Base-by-base conservation (phyloP, 139 green algal species). In the Tetratostichococcus sp. region DNA sequence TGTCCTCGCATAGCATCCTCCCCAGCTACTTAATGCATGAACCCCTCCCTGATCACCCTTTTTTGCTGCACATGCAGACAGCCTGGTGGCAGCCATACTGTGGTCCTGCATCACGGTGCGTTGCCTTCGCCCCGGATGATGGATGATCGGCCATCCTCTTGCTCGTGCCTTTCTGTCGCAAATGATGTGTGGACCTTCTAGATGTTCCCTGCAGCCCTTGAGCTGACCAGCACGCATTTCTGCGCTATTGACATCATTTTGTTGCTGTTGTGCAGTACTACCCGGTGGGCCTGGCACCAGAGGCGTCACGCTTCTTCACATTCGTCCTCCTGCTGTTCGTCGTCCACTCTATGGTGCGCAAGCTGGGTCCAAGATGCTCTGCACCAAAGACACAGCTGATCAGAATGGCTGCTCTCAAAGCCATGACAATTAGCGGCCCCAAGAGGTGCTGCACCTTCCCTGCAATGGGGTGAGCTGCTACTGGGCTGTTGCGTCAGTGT, bases 51-150 rank as follows among this genome's bases (percentile, higher is more conserved):
- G 39, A 50, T 11, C 6, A 21, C 39, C 39, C 39, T 79, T 43
- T 75, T 83, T 26, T 71, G 39, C 11, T 6, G 8, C 39, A 6
- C 39, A 21, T 50, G 39, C 39, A 50, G 39, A 82, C 72, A 67
- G 30, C 50, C 72, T 86, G n/a, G 32, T 67, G 22, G 43, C 74
- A 43, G 75, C 82, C 28, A 58, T 81, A 26, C 30, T 88, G 26
- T 82, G 79, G 75, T 71, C 75, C 2, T 42, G 65, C 35, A 71
- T 86, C 25, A 62, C 50, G 39, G 39, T 50, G 39, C 14, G 39
- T 14, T 22, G 14, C 14, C 8, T n/a, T n/a, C n/a, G n/a, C n/a
- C n/a, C n/a, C n/a, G n/a, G n/a, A n/a, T n/a, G n/a, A n/a, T n/a
- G n/a, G n/a, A n/a, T n/a, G n/a, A n/a, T n/a, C n/a, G n/a, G n/a